Percentiles rank a stretch among this genome's conserved stretches.
phyloP scores from a whole-genome alignment of 1,139 yeast genomes.

The Geotrichum reessii region DNA sequence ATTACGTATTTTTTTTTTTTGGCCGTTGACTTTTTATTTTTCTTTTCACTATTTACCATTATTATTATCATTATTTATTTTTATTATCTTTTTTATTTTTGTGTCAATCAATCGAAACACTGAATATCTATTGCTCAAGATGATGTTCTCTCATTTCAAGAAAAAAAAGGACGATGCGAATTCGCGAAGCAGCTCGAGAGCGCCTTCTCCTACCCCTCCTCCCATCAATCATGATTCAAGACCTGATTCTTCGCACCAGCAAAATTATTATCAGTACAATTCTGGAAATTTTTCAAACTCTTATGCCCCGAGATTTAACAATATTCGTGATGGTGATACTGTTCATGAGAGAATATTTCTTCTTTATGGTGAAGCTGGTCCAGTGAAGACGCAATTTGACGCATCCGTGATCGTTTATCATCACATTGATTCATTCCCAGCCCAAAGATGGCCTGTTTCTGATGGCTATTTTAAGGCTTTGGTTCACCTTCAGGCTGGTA shows the following conservation, averaged over 20 bases:
- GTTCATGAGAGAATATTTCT: conserved; percentile 34
- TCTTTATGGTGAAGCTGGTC: conserved; percentile 34
- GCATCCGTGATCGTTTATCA: conserved; percentile 42
- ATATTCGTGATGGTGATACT: conserved; percentile 24
- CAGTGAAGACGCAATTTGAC: conserved; percentile 22
- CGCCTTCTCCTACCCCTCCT: conserved; percentile 12
- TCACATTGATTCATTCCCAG: conserved; percentile 54
- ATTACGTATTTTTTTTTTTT: not conserved
- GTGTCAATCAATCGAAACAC: not conserved
- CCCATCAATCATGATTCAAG: conserved; percentile 10
- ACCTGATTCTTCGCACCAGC: conserved; percentile 8
- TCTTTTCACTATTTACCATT: too few relatives aligned
- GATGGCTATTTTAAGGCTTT: conserved; percentile 69
- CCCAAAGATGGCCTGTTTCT: conserved; percentile 65
- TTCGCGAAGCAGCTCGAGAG: not conserved
- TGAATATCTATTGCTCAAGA: not conserved
- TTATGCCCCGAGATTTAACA: conserved; percentile 24
- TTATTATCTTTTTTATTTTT: not conserved
- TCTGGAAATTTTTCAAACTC: conserved; percentile 9
- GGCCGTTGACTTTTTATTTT: not conserved
- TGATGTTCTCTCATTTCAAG: conserved; percentile 11
- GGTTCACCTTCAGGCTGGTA: conserved; percentile 64
- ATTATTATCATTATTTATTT: not conserved
- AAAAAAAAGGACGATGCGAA: not conserved
- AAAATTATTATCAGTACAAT: conserved; percentile 1